A percentile compares a stretch with the other conserved stretches of the same genome.
phyloP scores from a whole-genome alignment of 495 filamentous ascomycete genomes.

The Cercophora newfieldiana region DNA sequence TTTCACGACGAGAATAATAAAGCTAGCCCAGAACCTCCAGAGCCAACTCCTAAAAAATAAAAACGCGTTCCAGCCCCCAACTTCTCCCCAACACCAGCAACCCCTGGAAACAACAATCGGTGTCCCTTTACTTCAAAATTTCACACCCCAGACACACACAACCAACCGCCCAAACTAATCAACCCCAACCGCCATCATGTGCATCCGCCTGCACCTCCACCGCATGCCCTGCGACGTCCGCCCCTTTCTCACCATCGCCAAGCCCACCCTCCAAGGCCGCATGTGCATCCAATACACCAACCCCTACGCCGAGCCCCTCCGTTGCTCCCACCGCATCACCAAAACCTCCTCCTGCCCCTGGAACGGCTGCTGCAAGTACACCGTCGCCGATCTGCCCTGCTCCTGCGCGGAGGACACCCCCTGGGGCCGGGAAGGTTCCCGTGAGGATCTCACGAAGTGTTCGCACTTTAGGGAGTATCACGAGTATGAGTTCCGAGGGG shows the following conservation, averaged over 20 bases:
- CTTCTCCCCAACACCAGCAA: too few relatives aligned
- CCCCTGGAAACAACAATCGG: too few relatives aligned
- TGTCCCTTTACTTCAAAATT: too few relatives aligned
- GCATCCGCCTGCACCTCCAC: constrained; percentile 17
- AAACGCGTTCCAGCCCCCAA: too few relatives aligned
- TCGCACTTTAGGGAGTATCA: constrained; percentile 9
- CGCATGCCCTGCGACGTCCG: constrained; percentile 15
- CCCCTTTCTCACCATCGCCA: constrained; percentile 1
- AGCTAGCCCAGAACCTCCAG: too few relatives aligned
- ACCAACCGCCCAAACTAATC: background rate
- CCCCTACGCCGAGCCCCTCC: background rate
- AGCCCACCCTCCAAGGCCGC: background rate
- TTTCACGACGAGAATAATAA: too few relatives aligned
- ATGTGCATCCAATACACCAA: background rate
- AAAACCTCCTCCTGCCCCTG: background rate
- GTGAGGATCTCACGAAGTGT: constrained; percentile 9
- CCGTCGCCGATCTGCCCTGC: background rate
- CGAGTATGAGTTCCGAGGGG: background rate
- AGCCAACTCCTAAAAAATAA: too few relatives aligned
- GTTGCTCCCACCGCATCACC: constrained; percentile 6
- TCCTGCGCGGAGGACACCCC: background rate
- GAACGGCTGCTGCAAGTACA: constrained; percentile 8
- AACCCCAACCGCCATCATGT: constrained; percentile 1
- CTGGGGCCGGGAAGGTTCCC: background rate
- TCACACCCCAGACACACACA: background rate